Base-by-base conservation (phyloP, 805 yeast species). In the Metschnikowia corniflorae region DNA sequence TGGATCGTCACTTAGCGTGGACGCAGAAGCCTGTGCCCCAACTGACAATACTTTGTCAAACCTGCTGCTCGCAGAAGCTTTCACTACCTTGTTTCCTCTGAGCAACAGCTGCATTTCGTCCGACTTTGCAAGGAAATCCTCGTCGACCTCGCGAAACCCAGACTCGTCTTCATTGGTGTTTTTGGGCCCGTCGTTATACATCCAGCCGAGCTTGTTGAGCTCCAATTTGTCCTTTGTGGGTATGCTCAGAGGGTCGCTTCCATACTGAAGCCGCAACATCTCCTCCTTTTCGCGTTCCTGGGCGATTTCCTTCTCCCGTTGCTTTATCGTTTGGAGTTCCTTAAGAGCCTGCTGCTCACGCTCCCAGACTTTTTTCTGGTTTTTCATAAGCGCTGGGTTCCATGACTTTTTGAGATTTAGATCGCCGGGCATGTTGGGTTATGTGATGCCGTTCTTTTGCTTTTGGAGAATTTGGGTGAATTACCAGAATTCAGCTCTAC, bases 351-450 rank as follows among this genome's bases (percentile, higher is more conserved):
- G 81, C 54, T 86, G 88, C 53, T 93, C 97, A 36, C 68, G 71
- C 46, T 78, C 71, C 91, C 95, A 83, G 23, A 91, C 89, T 52
- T 81, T 84, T 47, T 80, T 81, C 61, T 82, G 87, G 68, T 91
- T 91, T 57, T 82, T 85, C 55, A 85, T 67, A 33, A 86, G 69
- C 31, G 83, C 89, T 2, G 98, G 97, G 59, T 91, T 87, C 98
- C 97, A 91, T 43, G 97, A 91, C 58, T 91, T 91, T 64, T 91
- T 84, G 38, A 89, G 61, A 57, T 91, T 91, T 44, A 91, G 70
- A 58, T 89, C 96, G 5, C 88, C 86, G 1, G 88, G 85, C 57
- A 67, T 67, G n/a, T 27, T 34, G 23, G n/a, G n/a, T n/a, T n/a
- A n/a, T n/a, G n/a, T n/a, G n/a, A n/a, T n/a, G n/a, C n/a, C n/a